These are phyloP conservation scores for Asterionellopsis glacialis DNA, from an alignment of 108 stramenopile genomes.

Conservation along the genomic window DNA sequence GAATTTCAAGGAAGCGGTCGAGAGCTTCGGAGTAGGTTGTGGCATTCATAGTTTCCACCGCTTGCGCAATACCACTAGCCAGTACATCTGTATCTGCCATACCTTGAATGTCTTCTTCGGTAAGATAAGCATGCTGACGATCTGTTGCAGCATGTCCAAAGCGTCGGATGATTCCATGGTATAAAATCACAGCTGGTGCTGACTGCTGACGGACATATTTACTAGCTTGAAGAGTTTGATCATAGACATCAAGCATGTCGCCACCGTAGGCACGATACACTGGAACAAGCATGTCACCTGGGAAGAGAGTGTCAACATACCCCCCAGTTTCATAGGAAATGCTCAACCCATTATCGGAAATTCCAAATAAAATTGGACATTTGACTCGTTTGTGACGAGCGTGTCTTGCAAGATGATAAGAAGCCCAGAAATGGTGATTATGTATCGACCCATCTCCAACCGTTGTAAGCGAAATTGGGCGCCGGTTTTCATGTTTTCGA, in stretches of 20 bases:
- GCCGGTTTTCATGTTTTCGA: conserved; percentile 7
- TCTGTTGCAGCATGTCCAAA: conserved; percentile 91
- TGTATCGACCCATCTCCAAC: conserved; percentile 84
- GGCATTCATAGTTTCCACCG: conserved; percentile 41
- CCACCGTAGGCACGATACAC: conserved; percentile 58
- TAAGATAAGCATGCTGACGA: conserved; percentile 72
- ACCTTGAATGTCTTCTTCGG: conserved; percentile 25
- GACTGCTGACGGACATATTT: conserved; percentile 50
- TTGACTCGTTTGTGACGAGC: conserved; percentile 58
- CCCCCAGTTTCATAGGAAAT: conserved; percentile 64
- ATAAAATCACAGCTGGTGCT: conserved; percentile 59
- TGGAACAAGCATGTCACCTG: conserved; percentile 34
- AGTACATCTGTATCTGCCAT: conserved; percentile 47
- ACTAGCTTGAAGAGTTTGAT: conserved; percentile 50
- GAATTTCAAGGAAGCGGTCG: conserved; percentile 54
- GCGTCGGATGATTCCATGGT: conserved; percentile 54
- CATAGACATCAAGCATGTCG: conserved; percentile 70
- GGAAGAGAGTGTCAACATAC: conserved; percentile 51
- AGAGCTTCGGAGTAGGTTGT: conserved; percentile 40
- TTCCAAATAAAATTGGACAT: conserved; percentile 77
- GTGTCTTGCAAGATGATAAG: conserved; percentile 69
- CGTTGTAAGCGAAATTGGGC: conserved; percentile 62
- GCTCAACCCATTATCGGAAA: conserved; percentile 76
- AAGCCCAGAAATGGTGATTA: conserved; percentile 79
- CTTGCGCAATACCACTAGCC: conserved; percentile 40